A percentile compares a stretch with the other conserved stretches of the same genome.
phyloP scores from a whole-genome alignment of 495 filamentous ascomycete genomes.

The Penicillium goetzii region DNA sequence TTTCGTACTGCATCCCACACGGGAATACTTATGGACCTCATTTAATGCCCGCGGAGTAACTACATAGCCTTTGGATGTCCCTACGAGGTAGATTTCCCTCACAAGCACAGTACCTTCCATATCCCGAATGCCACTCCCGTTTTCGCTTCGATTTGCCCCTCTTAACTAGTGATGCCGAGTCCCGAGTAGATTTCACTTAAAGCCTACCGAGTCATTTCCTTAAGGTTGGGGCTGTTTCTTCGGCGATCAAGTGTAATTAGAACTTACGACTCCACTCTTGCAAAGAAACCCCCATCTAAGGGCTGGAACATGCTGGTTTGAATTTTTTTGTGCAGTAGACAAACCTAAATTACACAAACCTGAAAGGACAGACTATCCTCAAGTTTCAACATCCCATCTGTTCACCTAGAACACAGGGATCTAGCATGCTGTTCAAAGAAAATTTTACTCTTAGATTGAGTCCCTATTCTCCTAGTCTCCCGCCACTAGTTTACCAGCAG shows the following conservation, averaged over 20 bases:
- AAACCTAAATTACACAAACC: background rate
- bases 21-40: background rate
- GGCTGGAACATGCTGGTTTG: background rate
- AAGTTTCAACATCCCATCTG: background rate
- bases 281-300: background rate
- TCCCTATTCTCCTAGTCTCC: constrained; percentile 10
- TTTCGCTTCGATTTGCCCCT: background rate
- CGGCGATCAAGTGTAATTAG: constrained; percentile 3
- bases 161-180: background rate
- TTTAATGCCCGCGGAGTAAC: background rate
- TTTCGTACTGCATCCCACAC: constrained; percentile 4
- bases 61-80: background rate
- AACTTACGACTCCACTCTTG: constrained; percentile 4
- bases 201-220: constrained; percentile 15
- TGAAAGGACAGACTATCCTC: background rate
- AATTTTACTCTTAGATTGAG: constrained; percentile 7
- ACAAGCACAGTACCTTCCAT: background rate
- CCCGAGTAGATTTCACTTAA: background rate
- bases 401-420: background rate
- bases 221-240: constrained; percentile 26
- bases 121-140: background rate
- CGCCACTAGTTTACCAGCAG: constrained; percentile 14
- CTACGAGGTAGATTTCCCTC: background rate
- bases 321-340: constrained; percentile 1
- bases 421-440: background rate